These are phyloP conservation scores for Teunomyces kruisii DNA, from an alignment of 805 yeast species.

Conservation along the genomic window DNA sequence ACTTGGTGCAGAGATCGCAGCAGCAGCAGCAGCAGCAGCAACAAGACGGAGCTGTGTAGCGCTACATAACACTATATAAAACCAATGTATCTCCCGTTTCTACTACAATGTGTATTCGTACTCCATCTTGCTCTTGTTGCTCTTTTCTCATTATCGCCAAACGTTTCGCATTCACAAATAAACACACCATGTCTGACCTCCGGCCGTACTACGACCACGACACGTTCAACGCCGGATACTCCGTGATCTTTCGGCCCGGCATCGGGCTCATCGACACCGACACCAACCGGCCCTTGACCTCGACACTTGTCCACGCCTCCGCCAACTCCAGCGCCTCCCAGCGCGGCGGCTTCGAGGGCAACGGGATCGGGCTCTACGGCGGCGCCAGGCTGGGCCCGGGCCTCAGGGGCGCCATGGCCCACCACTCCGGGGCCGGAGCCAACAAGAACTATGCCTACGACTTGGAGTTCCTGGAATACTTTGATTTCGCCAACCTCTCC, in stretches of 20 bases:
- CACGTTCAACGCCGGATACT: slow-evolving; percentile 62
- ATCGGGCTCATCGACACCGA: slow-evolving; percentile 55
- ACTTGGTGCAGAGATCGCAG: too few relatives aligned
- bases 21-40: too few relatives aligned
- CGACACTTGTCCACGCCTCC: slow-evolving; percentile 15
- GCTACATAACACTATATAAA: too few relatives aligned
- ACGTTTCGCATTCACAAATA: neutral
- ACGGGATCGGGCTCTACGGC: slow-evolving; percentile 16
- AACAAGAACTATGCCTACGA: slow-evolving; percentile 52
- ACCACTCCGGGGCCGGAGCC: neutral
- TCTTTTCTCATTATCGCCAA: too few relatives aligned
- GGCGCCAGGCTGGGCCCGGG: slow-evolving; percentile 4
- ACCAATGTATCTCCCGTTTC: too few relatives aligned
- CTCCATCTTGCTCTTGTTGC: too few relatives aligned
- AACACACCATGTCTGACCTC: slow-evolving; percentile 17
- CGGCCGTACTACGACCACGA: slow-evolving; percentile 76
- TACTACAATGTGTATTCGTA: too few relatives aligned
- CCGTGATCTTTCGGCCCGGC: slow-evolving; percentile 60
- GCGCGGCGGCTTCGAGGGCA: slow-evolving; percentile 13
- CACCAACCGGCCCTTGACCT: slow-evolving; percentile 35
- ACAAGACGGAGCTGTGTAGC: too few relatives aligned
- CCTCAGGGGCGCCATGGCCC: neutral
- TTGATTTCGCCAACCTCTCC: slow-evolving; percentile 57
- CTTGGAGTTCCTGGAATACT: slow-evolving; percentile 64
- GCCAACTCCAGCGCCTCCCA: slow-evolving; percentile 6